Evolutionary conservation across 306 rosid species (phyloP).

Genomic region (Astragalus membranaceus): DNA sequence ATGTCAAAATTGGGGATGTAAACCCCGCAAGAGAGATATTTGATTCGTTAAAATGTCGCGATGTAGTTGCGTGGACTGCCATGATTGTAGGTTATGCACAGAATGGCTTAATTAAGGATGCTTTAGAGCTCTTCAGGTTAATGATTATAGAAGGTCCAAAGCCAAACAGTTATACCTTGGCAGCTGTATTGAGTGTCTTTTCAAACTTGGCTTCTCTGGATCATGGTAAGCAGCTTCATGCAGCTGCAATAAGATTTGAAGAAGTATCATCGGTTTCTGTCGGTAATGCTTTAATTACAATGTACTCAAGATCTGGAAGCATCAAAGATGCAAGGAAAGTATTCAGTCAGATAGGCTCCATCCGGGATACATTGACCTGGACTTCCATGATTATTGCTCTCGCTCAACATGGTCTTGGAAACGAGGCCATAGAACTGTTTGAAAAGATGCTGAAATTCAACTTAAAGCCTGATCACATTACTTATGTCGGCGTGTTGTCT

Average conservation of each 20-base stretch:
- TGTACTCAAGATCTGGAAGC: slow-evolving; percentile 86
- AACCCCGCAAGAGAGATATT: slow-evolving; percentile 77
- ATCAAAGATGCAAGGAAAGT: slow-evolving; percentile 57
- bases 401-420: slow-evolving; percentile 87
- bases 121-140: slow-evolving; percentile 57
- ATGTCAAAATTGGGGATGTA: slow-evolving; percentile 65
- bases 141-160: slow-evolving; percentile 65
- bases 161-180: slow-evolving; percentile 74
- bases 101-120: slow-evolving; percentile 58
- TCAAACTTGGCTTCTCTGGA: slow-evolving; percentile 68
- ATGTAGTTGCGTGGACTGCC: slow-evolving; percentile 86
- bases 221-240: slow-evolving; percentile 84
- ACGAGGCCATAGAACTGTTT: slow-evolving; percentile 72
- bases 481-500: slow-evolving; percentile 80
- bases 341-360: slow-evolving; percentile 37
- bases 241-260: slow-evolving; percentile 51
- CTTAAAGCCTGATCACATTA: slow-evolving; percentile 71
- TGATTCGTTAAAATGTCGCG: slow-evolving; percentile 49
- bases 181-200: slow-evolving; percentile 62
- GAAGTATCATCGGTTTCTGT: slow-evolving; percentile 67
- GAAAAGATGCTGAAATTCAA: slow-evolving; percentile 63
- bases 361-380: slow-evolving; percentile 62
- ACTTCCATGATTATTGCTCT: slow-evolving; percentile 81
- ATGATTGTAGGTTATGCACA: slow-evolving; percentile 82
- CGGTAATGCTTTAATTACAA: slow-evolving; percentile 66